Base-by-base conservation (phyloP, 345 rosid genomes). In the Gossypium sturtianum region DNA sequence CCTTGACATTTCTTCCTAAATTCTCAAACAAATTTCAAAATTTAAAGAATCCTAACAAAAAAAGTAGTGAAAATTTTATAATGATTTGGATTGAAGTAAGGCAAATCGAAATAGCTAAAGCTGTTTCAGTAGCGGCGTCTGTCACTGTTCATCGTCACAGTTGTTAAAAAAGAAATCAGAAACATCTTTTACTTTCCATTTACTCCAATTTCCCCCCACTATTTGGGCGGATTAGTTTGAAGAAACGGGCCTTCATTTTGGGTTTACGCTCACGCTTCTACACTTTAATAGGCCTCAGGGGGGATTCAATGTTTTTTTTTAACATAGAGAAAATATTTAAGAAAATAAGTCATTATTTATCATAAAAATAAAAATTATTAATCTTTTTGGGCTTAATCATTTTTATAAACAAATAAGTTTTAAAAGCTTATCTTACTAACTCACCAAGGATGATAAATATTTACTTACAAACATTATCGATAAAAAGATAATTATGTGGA, bases 1-100 rank as follows among this genome's bases (percentile, higher is more conserved):
- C 76, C 96, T 84, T 13, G 94, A 89, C 98, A 94, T 94, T 38
- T 73, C 66, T 69, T 48, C 76, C 34, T 1, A 63, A 61, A 73
- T 23, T 25, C 54, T 73, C 27, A 3, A 49, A 59, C 25, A 3
- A 74, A 11, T 19, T 47, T 61, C 48, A 34, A 62, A 45, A 6
- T 17, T 43, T 29, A 12, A 73, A 20, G n/a, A 61, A 17, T 4
- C 59, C n/a, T 0, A 49, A 25, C 7, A 73, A 48, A 23, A 23
- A 25, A 15, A 23, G 51, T 27, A 0, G 7, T 11, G n/a, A 73
- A 12, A 16, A 2, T 17, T 34, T 11, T 47, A 62, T 43, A 61
- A 16, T 73, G 11, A 25, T 44, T 54, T 48, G 56, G 8, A 51
- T 15, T 13, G 29, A 67, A 23, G 4, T 22, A 66, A 48, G 12